Conservation (phyloP, 2,329 filamentous ascomycete genomes). For the Calcarisporium arbuscula region DNA sequence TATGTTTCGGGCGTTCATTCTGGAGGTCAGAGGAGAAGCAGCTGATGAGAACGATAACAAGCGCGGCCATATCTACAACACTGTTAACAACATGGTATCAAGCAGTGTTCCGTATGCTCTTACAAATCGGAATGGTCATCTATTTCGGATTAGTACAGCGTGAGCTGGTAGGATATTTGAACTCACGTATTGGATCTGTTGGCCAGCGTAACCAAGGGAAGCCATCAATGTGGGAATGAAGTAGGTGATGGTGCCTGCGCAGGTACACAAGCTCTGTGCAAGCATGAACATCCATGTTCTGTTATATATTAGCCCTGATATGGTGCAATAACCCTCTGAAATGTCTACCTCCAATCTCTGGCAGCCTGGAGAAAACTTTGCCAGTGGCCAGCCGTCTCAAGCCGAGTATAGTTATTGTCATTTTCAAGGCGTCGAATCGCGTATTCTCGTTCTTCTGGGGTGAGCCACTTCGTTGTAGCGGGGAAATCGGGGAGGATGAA, state of each 20-base stretch:
- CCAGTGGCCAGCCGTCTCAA: background rate
- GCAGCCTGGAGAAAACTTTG: conserved; percentile 4
- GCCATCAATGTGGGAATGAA: conserved; percentile 7
- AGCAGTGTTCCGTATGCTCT: too few relatives aligned
- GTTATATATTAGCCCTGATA: too few relatives aligned
- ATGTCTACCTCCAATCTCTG: conserved; percentile 4
- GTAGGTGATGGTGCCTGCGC: conserved; percentile 8
- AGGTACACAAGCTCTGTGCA: conserved; percentile 4
- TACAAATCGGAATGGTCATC: conserved; percentile 9
- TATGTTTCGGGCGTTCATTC: conserved; percentile 7
- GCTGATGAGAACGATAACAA: conserved; percentile 5
- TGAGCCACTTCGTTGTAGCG: conserved; percentile 15
- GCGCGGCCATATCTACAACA: conserved; percentile 6
- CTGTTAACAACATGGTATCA: too few relatives aligned
- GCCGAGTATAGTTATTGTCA: conserved; percentile 3
- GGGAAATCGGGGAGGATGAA: conserved; percentile 17
- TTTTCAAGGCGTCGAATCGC: conserved; percentile 1
- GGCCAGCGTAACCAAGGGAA: conserved; percentile 4
- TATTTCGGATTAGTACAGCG: background rate
- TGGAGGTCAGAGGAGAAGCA: conserved; percentile 8
- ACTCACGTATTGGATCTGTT: conserved; percentile 7
- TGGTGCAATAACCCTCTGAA: too few relatives aligned
- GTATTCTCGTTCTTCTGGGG: conserved; percentile 16
- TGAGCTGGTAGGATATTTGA: too few relatives aligned
- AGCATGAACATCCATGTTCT: conserved; percentile 7